Evolutionary conservation across 1,284 basidiomycete species (phyloP), one percentile per base, ranked within the genome.

Genomic region (Ustilago cynodontis): DNA sequence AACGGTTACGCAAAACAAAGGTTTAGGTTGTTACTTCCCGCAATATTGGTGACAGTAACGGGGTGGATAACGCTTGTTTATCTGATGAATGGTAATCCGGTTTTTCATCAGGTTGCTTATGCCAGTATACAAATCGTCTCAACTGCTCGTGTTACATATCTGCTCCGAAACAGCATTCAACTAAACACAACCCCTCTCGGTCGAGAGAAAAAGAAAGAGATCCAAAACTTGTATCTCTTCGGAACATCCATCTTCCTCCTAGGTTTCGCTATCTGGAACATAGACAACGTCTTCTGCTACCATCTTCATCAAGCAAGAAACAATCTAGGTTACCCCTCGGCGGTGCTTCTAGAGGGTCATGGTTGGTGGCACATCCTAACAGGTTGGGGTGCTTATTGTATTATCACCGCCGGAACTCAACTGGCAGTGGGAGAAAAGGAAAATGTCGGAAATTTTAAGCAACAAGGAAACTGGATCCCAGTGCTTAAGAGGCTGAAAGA

Each of bases 321-420:
- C 1, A 50, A 35, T 2, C 20, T 86, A 24, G 85, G 85, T 1
- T 80, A 78, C 16, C 83, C 83, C 0, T 53, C 39, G 22, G 81
- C 79, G 9, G 20, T 83, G 0, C 26, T 83, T 9, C 49, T 83
- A 33, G 78, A 85, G 35, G 84, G 84, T 2, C 84, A 85, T 53
- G 84, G 79, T n/a, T 85, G 87, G 86, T 89, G 89, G 89, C 89
- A 89, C 77, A 76, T 89, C 22, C 78, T 88, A 70, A 89, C 89
- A 0, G 87, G 88, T 4, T 87, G 86, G 51, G 88, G 89, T 4
- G 81, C 87, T 2, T 88, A 86, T 74, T 78, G 86, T 33, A 83
- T 88, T 61, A 86, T 88, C 50, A 86, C 86, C 6, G 75, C 82
- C 1, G 66, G 60, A 13, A 62, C 65, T 37, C 59, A 72, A 7